Conservation (phyloP, 495 filamentous ascomycete species). For the Hyaloscypha hepaticicola region DNA sequence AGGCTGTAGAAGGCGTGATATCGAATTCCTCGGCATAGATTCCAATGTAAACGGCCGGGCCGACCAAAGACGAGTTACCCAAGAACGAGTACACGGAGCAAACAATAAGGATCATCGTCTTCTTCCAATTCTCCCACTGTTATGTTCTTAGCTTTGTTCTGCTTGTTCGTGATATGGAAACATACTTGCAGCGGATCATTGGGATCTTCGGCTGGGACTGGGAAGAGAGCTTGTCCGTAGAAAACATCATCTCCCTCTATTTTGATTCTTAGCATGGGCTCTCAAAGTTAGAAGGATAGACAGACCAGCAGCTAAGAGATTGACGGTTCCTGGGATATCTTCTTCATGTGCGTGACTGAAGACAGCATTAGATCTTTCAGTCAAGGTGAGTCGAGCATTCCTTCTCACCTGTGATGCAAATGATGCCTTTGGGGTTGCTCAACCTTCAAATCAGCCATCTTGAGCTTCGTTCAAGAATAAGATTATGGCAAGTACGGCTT, state of each 20-base stretch:
- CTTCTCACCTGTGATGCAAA: not conserved
- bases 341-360: constrained; percentile 57
- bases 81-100: constrained; percentile 61
- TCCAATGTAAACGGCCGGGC: constrained; percentile 59
- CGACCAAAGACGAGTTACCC: constrained; percentile 56
- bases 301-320: constrained; percentile 46
- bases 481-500: not conserved
- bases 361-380: not conserved
- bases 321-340: constrained; percentile 57
- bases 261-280: not conserved
- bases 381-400: not conserved
- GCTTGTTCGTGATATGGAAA: not conserved
- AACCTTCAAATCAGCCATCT: not conserved
- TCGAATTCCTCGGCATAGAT: constrained; percentile 56
- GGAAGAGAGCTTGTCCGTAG: constrained; percentile 61
- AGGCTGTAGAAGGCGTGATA: constrained; percentile 49
- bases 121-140: constrained; percentile 58
- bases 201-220: constrained; percentile 60
- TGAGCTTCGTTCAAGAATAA: not conserved
- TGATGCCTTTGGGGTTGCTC: not conserved
- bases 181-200: constrained; percentile 61
- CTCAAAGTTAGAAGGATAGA: constrained; percentile 7
- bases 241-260: constrained; percentile 61
- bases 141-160: constrained; percentile 9
- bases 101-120: constrained; percentile 58